Evolutionary conservation across 2,329 filamentous ascomycete genomes (phyloP).

Genomic region (Cephalotrichum gorgonifer): DNA sequence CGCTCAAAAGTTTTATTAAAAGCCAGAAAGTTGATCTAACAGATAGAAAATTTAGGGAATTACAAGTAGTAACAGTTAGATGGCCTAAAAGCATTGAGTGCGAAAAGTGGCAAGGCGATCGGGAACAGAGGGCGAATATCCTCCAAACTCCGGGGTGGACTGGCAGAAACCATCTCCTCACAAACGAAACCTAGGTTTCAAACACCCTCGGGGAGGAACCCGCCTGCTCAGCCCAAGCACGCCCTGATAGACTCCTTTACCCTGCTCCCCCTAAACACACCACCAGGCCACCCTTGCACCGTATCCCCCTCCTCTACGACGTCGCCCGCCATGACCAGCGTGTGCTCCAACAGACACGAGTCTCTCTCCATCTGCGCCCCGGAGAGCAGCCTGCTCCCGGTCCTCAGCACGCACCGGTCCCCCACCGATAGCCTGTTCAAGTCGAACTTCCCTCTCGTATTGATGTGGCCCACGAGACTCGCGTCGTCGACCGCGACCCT

Average conservation of each 20-base stretch:
- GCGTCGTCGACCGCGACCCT: conserved; percentile 44
- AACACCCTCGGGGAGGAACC: too few species aligned
- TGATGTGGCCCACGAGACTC: conserved; percentile 45
- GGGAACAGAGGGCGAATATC: too few species aligned
- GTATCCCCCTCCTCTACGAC: conserved; percentile 37
- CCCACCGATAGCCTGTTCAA: conserved; percentile 40
- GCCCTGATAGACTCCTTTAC: conserved; percentile 3
- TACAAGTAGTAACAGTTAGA: too few species aligned
- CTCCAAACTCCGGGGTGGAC: too few species aligned
- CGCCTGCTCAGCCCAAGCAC: too few species aligned
- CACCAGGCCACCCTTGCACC: conserved; percentile 46
- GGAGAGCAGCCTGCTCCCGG: conserved; percentile 39
- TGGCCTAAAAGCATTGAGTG: too few species aligned
- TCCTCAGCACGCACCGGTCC: conserved; percentile 38
- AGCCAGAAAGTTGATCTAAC: too few species aligned
- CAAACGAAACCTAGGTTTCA: too few species aligned
- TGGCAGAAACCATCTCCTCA: too few species aligned
- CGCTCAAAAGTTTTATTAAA: too few species aligned
- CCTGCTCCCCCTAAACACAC: conserved; percentile 21
- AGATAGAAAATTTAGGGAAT: too few species aligned
- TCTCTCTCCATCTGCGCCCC: conserved; percentile 43
- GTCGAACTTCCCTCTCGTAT: conserved; percentile 45
- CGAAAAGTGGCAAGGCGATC: too few species aligned
- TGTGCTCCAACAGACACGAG: conserved; percentile 45
- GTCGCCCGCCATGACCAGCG: conserved; percentile 45